A percentile compares a stretch with the other conserved stretches of the same genome.
Evolutionary conservation across 2,329 filamentous ascomycete genomes (phyloP).

Genomic region (Geosmithia putterillii): DNA sequence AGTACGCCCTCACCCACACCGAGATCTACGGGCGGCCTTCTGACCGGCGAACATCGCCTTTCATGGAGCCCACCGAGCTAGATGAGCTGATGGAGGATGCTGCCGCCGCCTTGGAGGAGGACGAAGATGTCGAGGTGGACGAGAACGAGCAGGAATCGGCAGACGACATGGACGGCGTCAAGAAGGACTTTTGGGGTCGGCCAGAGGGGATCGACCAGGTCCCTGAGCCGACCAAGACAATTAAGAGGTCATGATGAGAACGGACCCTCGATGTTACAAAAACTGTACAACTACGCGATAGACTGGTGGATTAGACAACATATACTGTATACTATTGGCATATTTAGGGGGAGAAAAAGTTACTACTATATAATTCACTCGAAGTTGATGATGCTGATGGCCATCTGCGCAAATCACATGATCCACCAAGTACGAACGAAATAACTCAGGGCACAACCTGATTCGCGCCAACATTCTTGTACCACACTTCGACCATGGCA

Average conservation of each 20-base stretch:
- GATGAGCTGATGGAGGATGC: background rate
- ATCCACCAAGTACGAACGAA: background rate
- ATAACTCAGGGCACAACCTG: too few species aligned
- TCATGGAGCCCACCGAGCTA: background rate
- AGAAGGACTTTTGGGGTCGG: slow-evolving; percentile 2
- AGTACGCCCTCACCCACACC: background rate
- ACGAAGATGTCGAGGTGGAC: background rate
- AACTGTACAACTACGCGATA: background rate
- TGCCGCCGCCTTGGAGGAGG: background rate
- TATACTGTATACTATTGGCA: too few species aligned
- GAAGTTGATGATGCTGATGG: background rate
- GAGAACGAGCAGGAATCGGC: background rate
- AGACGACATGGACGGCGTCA: background rate
- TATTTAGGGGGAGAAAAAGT: too few species aligned
- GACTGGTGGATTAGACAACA: too few species aligned
- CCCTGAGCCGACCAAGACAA: background rate
- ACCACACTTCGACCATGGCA: too few species aligned
- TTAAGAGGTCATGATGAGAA: background rate
- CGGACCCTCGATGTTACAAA: background rate
- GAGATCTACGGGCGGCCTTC: slow-evolving; percentile 1
- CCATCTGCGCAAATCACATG: background rate
- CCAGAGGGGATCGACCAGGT: background rate
- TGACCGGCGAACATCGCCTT: background rate
- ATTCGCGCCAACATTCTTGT: too few species aligned
- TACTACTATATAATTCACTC: background rate